A percentile compares a stretch with the other conserved stretches of the same genome.
Evolutionary conservation across 371 early-diverging fungal genomes (phyloP).

Genomic region (Lichtheimia corymbifera): DNA sequence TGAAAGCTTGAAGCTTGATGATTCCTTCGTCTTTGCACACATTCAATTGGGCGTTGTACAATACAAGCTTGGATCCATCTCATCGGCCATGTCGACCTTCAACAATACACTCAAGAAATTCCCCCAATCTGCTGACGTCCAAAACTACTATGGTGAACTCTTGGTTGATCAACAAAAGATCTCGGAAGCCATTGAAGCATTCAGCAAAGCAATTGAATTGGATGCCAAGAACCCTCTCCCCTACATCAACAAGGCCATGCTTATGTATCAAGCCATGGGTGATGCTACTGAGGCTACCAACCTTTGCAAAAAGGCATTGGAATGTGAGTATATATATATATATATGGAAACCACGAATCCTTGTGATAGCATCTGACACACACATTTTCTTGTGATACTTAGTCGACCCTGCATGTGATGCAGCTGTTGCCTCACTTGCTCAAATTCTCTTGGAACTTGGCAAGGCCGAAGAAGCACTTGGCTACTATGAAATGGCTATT

Average conservation of each 20-base stretch:
- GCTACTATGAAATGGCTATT: constrained; percentile 82
- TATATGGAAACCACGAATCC: not conserved
- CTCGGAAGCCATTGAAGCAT: constrained; percentile 73
- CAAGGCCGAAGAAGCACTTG: constrained; percentile 81
- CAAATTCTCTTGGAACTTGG: constrained; percentile 88
- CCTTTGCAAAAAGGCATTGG: constrained; percentile 80
- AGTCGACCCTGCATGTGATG: constrained; percentile 93
- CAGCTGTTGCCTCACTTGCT: constrained; percentile 90
- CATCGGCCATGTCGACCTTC: constrained; percentile 77
- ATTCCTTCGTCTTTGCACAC: constrained; percentile 85
- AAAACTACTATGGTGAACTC: constrained; percentile 96
- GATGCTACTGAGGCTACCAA: constrained; percentile 77
- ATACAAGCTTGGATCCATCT: constrained; percentile 84
- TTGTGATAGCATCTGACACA: not conserved
- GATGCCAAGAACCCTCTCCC: constrained; percentile 82
- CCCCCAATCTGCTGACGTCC: constrained; percentile 84
- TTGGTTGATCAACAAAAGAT: constrained; percentile 84
- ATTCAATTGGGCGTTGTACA: constrained; percentile 95
- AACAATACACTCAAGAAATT: constrained; percentile 79
- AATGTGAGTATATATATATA: constrained; percentile 42
- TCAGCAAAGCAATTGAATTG: constrained; percentile 77
- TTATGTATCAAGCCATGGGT: constrained; percentile 79
- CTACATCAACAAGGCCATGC: constrained; percentile 95
- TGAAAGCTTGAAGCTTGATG: constrained; percentile 79
- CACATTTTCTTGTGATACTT: not conserved